Base-by-base conservation (phyloP, 106 monocot species). In the Apostasia shenzhenica region DNA sequence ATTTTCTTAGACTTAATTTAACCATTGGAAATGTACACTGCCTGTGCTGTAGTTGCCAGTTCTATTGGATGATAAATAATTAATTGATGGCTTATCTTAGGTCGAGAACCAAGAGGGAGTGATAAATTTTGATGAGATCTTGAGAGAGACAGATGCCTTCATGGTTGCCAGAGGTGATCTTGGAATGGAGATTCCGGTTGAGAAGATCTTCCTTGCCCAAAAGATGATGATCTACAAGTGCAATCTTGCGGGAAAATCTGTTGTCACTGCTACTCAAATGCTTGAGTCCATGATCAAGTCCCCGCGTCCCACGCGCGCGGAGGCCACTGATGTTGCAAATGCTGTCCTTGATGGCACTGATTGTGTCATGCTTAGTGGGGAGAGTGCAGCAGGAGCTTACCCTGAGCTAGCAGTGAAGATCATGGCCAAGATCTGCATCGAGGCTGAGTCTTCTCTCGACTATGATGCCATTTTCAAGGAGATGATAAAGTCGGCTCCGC, bases 201-300 rank as follows among this genome's bases (percentile, higher is more conserved):
- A 85, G 59, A 85, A 85, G 49, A 81, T 85, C 68, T 85, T 85
- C 69, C 74, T 73, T n/a, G 85, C 87, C 2, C 87, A 87, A 51
- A 87, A 87, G 73, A 76, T 81, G 75, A 87, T 87, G 87, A 87
- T 87, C 46, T 83, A 78, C 77, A 87, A 87, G 68, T 87, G 87
- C 75, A 87, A 87, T 61, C 54, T 81, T 6, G 73, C 67, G 2
- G 87, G 87, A 3, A 87, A 87, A 38, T 75, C 87, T 5, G 87
- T 87, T 11, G 87, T 87, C 6, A 87, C 87, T 1, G 87, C 87
- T 41, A 87, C 87, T 10, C 87, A 87, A 55, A 87, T 87, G 87
- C 83, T 87, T 2, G 87, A 87, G 42, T 87, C 87, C 6, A 87
- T 87, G 87, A 87, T 87, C 71, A 87, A 87, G 55, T 83, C 83